Conservation (phyloP, 768 basidiomycete species). For the Tephrocybe sp. region DNA sequence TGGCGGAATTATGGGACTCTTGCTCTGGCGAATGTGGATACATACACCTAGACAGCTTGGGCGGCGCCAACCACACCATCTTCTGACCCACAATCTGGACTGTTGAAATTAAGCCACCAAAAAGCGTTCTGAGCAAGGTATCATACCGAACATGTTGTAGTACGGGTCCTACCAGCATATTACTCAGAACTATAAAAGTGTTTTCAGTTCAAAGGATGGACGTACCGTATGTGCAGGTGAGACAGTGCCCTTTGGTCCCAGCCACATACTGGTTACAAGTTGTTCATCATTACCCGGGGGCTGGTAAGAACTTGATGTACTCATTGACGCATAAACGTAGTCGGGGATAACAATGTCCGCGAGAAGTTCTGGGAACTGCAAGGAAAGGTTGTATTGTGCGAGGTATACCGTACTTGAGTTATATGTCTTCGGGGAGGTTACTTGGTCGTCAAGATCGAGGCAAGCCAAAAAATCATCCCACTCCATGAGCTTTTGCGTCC, state of each 20-base stretch:
- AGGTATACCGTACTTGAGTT: conserved; percentile 59
- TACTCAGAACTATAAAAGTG: conserved; percentile 2
- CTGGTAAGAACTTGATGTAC: conserved; percentile 48
- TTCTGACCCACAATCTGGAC: conserved; percentile 89
- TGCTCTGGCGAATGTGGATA: conserved; percentile 42
- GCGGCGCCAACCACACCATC: conserved; percentile 89
- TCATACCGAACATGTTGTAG: conserved; percentile 82
- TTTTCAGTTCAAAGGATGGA: conserved; percentile 10
- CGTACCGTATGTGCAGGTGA: conserved; percentile 87
- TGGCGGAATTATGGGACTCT: conserved; percentile 33
- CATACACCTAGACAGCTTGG: conserved; percentile 54
- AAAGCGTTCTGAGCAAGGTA: neutral
- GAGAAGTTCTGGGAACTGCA: conserved; percentile 77
- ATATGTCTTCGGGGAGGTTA: conserved; percentile 10
- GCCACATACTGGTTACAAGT: conserved; percentile 74
- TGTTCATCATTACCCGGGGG: conserved; percentile 67
- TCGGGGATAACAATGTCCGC: conserved; percentile 84
- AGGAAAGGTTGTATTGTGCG: conserved; percentile 85
- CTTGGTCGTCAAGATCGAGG: conserved; percentile 34
- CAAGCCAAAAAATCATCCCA: conserved; percentile 75
- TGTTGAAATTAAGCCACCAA: conserved; percentile 26
- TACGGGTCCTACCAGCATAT: conserved; percentile 74
- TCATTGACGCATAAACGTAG: conserved; percentile 72
- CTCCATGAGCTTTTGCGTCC: conserved; percentile 76
- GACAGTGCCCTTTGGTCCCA: conserved; percentile 74